Base-by-base conservation (phyloP, 768 basidiomycete species). In the Dentipellis fragilis region DNA sequence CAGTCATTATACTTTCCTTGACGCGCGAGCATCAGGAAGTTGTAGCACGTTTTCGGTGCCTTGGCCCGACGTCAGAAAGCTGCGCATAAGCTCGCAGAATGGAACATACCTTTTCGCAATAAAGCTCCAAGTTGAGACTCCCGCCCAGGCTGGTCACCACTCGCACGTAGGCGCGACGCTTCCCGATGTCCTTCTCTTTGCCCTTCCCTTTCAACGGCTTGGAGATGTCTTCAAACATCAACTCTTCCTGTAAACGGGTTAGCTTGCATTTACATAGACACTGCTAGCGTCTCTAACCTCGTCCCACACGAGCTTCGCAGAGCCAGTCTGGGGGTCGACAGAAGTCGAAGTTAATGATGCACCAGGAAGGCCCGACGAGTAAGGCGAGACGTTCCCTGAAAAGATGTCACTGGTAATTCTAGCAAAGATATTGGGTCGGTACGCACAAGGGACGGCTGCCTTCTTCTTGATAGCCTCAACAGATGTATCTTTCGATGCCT, bases 41-140 rank as follows among this genome's bases (percentile, higher is more conserved):
- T 99, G 69, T 99, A 99, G 63, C 94, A 97, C 1, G 96, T 97
- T 71, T 96, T 94, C 0, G 96, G 96, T 10, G 95, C 96, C 90
- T 93, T 40, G 29, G 6, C 29, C 29, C 29, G 29, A 29, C 29
- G 29, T 29, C 29, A 29, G 29, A 6, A 19, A 38, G 37, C n/a
- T 39, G 29, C 8, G 21, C 22, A 46, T 23, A 51, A 45, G 39
- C 39, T 57, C 29, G 14, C 19, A 22, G 54, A 22, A 38, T 50
- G 2, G 11, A 16, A 49, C 66, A 22, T 21, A 87, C 91, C 74
- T 92, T 92, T 70, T 94, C 93, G 65, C 91, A 93, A 63, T 81
- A 93, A 7, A 94, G 71, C 67, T 93, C 89, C 22, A 91, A 61
- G 66, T 91, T 96, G 64, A 86, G 74, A 63, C 84, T 92, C 57